Percentiles rank a stretch among this genome's conserved stretches.
Evolutionary conservation across 1,284 basidiomycete species (phyloP).

Genomic region (Xerocomus cyaneibrunnescens): DNA sequence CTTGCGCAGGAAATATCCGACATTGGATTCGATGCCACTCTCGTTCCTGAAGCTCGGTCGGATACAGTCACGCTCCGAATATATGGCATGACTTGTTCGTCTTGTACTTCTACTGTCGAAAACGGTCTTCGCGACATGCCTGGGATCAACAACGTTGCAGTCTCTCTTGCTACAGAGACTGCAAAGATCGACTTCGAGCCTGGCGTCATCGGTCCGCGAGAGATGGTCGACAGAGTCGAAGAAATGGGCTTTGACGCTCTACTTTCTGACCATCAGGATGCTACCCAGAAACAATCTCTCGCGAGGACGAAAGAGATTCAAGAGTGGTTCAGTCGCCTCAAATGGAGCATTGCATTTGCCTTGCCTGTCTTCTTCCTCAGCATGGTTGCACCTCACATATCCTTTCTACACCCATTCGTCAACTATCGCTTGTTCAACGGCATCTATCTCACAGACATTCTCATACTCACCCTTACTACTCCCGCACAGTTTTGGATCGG

Average conservation of each 20-base stretch:
- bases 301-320: constrained; percentile 90
- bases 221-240: constrained; percentile 85
- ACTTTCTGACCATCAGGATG: constrained; percentile 78
- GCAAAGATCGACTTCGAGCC: constrained; percentile 80
- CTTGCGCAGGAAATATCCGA: constrained; percentile 78
- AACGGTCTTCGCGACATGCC: constrained; percentile 66
- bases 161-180: constrained; percentile 74
- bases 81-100: constrained; percentile 90
- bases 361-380: constrained; percentile 90
- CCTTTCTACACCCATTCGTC: constrained; percentile 53
- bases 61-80: constrained; percentile 75
- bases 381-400: constrained; percentile 84
- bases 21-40: constrained; percentile 87
- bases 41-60: constrained; percentile 60
- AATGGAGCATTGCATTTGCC: constrained; percentile 77
- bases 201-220: constrained; percentile 70
- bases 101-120: constrained; percentile 82
- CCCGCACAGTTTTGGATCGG: constrained; percentile 96
- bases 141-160: constrained; percentile 71
- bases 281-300: constrained; percentile 88
- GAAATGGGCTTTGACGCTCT: constrained; percentile 91
- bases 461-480: constrained; percentile 83
- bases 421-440: constrained; percentile 53
- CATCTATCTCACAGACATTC: constrained; percentile 82
- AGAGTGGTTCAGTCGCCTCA: constrained; percentile 85